Conservation (phyloP, 2,329 filamentous ascomycete species). For the Cephalotrichum gorgonifer region DNA sequence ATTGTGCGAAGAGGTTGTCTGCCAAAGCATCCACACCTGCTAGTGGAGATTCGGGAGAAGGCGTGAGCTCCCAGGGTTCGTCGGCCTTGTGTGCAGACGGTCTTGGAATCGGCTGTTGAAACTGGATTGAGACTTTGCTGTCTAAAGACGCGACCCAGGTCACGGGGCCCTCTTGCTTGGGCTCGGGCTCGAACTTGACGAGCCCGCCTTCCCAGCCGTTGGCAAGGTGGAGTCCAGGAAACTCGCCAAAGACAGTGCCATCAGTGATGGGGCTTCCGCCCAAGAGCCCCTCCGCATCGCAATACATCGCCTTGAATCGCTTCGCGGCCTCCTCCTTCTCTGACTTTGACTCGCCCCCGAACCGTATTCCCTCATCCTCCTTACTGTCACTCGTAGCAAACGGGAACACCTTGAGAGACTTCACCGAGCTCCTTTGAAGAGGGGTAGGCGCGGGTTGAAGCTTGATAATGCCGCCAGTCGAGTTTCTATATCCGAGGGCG, state of each 20-base stretch:
- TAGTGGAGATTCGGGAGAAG: constrained; percentile 49
- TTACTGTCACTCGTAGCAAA: constrained; percentile 51
- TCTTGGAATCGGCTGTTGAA: constrained; percentile 63
- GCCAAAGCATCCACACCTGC: constrained; percentile 79
- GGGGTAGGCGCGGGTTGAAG: constrained; percentile 72
- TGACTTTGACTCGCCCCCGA: constrained; percentile 77
- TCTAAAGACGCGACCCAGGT: constrained; percentile 72
- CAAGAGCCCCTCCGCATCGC: constrained; percentile 13
- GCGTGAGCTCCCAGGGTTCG: constrained; percentile 39
- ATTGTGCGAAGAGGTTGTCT: constrained; percentile 59
- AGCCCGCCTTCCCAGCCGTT: constrained; percentile 76
- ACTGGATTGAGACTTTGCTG: constrained; percentile 59
- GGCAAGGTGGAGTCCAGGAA: constrained; percentile 40
- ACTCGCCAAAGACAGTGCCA: constrained; percentile 62
- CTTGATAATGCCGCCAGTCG: constrained; percentile 80
- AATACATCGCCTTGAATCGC: constrained; percentile 62
- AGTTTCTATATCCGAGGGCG: constrained; percentile 57
- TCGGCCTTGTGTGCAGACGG: constrained; percentile 44
- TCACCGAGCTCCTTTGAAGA: constrained; percentile 53
- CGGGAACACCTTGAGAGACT: constrained; percentile 67
- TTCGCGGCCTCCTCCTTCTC: constrained; percentile 70
- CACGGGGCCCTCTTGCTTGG: neutral
- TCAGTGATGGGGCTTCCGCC: constrained; percentile 77
- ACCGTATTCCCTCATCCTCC: constrained; percentile 59
- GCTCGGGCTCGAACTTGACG: constrained; percentile 55